Base-by-base conservation (phyloP, 73 alveolate genomes). In the Uronychia binucleata region DNA sequence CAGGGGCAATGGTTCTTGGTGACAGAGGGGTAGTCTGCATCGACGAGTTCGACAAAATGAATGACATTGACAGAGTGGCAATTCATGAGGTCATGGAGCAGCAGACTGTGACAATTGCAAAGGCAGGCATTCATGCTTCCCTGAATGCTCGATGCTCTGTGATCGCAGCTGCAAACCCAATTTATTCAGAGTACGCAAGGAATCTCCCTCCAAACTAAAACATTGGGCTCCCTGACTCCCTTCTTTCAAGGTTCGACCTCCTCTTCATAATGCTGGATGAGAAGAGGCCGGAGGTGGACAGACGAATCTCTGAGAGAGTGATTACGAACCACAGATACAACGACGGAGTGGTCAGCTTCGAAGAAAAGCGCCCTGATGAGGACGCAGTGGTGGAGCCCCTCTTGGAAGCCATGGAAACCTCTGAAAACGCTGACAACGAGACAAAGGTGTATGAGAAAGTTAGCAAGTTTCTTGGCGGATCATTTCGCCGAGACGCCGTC, bases 71-170 rank as follows among this genome's bases (percentile, higher is more conserved):
- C 87, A 95, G 99, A 84, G 99, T 98, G 31, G 99, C 99, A 57
- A 98, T 98, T 77, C 99, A 98, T 92, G 99, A 98, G 90, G 99
- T 98, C 84, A 98, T 98, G 99, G 99, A 98, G 88, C 98, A 98
- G 88, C 98, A 98, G 88, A 97, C 99, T 30, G 99, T 98, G 78
- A 98, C 99, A 57, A 98, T 98, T 83, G 99, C 99, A 30, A 98
- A 98, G 93, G 99, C 99, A 0, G 99, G 99, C 46, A 97, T 98
- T 59, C 99, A 98, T 91, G 98, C 97, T 60, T 87, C 99, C 81
- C 96, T 98, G 83, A 98, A 98, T 91, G 99, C 99, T 35, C 84
- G 99, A 86, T 98, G 99, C 89, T 82, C 98, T 93, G 99, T 98
- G 13, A 82, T 98, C 34, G 99, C 99, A 28, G 99, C 99, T 29